Conservation (phyloP, 2,329 filamentous ascomycete species). For the Aureobasidium sp. region DNA sequence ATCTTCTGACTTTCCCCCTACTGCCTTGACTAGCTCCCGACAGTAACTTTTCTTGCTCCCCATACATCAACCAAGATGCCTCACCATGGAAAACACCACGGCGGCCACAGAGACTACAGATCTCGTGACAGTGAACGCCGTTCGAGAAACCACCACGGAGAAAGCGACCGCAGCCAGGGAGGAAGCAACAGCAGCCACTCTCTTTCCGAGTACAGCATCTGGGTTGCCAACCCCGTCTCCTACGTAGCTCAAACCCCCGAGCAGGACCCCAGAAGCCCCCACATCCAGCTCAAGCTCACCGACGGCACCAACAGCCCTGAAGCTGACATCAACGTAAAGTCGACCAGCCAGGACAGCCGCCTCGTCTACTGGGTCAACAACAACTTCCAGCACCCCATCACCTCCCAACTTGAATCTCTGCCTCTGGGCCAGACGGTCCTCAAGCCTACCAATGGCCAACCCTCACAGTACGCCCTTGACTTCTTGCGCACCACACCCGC, state of each 20-base stretch:
- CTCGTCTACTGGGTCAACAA: conserved; percentile 28
- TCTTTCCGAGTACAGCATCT: not conserved
- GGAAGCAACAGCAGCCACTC: not conserved
- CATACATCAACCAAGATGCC: not conserved
- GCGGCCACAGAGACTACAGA: not conserved
- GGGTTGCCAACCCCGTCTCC: conserved; percentile 7
- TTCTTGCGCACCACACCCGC: conserved; percentile 16
- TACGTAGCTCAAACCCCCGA: conserved; percentile 15
- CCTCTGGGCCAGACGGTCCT: conserved; percentile 22
- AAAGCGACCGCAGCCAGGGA: not conserved
- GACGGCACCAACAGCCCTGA: conserved; percentile 15
- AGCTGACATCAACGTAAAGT: conserved; percentile 29
- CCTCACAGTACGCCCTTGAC: conserved; percentile 17
- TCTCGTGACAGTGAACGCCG: not conserved
- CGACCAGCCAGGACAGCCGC: conserved; percentile 21
- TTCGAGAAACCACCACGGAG: not conserved
- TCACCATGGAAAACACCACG: not conserved
- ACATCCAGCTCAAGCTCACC: conserved; percentile 26
- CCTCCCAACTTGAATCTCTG: conserved; percentile 17
- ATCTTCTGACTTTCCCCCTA: not conserved
- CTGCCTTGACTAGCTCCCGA: not conserved
- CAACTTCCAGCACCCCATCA: conserved; percentile 23
- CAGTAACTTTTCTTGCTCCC: too few species aligned
- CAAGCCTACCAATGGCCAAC: conserved; percentile 12
- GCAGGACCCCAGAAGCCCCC: conserved; percentile 18